These are phyloP conservation scores for Kingdonia uniflora DNA, from an alignment of 164 flowering plant genomes.

Conservation along the genomic window DNA sequence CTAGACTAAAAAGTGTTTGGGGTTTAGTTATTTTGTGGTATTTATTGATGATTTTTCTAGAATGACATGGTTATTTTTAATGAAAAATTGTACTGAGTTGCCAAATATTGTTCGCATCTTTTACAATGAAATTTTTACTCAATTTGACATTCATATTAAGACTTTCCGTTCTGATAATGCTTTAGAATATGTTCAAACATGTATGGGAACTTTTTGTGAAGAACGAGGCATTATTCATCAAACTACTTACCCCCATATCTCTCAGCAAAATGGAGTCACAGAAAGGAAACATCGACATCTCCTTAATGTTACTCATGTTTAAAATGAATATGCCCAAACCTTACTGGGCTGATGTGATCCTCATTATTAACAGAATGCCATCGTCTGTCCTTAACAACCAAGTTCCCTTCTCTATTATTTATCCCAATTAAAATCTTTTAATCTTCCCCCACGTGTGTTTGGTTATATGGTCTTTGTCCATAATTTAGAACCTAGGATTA, in stretches of 20 bases:
- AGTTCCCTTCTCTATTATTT: not conserved
- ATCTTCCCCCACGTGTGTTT: not conserved
- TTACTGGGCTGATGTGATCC: not conserved
- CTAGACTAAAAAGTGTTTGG: too few relatives aligned
- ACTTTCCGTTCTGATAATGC: not conserved
- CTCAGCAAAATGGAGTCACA: too few relatives aligned
- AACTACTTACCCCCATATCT: not conserved
- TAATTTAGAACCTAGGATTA: not conserved
- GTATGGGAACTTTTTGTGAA: not conserved
- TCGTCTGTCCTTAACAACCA: not conserved
- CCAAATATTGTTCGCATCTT: too few relatives aligned
- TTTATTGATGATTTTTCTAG: too few relatives aligned
- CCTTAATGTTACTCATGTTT: not conserved
- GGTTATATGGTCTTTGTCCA: not conserved
- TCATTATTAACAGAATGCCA: not conserved
- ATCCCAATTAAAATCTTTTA: not conserved
- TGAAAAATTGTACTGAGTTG: too few relatives aligned
- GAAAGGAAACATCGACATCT: not conserved
- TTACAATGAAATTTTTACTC: too few relatives aligned
- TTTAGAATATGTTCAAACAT: not conserved
- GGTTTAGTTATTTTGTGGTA: too few relatives aligned
- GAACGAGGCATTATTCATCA: not conserved
- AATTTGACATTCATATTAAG: not conserved
- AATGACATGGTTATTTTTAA: too few relatives aligned
- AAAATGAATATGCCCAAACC: not conserved